Base-by-base conservation (phyloP, 139 green algal species). In the Micromonas pusilla region DNA sequence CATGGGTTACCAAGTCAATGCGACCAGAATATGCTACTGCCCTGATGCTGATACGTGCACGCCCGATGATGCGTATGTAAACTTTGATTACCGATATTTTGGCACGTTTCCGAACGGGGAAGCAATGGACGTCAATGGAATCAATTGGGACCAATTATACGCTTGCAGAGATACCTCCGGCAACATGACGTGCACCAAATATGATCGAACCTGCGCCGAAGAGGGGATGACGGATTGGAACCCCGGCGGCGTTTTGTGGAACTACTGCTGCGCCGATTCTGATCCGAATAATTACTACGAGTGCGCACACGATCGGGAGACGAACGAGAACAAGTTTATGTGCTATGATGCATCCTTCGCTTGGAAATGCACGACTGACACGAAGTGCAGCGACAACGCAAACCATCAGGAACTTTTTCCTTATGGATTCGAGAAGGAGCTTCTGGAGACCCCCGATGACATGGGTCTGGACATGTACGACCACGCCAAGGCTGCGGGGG, bases 381-480 rank as follows among this genome's bases (percentile, higher is more conserved):
- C n/a, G n/a, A 57, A 57, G 45, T 57, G 16, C 45, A 57, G 16
- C 45, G 45, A 16, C 45, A 57, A 57, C 9, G 45, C 45, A 57
- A 57, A 23, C 9, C 16, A 57, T 57, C 9, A 9, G 9, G 45
- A 57, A 16, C 16, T 23, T 57, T 57, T 57, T 57, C 45, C 67
- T 23, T n/a, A 74, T 74, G 2, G 4, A 33, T 53, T 57, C 36
- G 67, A 16, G 36, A 53, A 70, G 28, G 5, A 39, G 28, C 1
- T 54, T 53, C 4, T 74, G 2, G 3, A n/a, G 67, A 13, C 1
- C 1, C 1, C 1, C 1, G 16, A 13, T 26, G 3, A 9, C 32
- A 74, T 74, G 31, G 34, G 26, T 25, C 23, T 19, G 34, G 23
- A 74, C 32, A 57, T 57, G 25, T 74, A 74, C 53, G 23, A 54